These are phyloP conservation scores for Starmerella gropengiesseri DNA, from an alignment of 805 yeast species.

Conservation along the genomic window DNA sequence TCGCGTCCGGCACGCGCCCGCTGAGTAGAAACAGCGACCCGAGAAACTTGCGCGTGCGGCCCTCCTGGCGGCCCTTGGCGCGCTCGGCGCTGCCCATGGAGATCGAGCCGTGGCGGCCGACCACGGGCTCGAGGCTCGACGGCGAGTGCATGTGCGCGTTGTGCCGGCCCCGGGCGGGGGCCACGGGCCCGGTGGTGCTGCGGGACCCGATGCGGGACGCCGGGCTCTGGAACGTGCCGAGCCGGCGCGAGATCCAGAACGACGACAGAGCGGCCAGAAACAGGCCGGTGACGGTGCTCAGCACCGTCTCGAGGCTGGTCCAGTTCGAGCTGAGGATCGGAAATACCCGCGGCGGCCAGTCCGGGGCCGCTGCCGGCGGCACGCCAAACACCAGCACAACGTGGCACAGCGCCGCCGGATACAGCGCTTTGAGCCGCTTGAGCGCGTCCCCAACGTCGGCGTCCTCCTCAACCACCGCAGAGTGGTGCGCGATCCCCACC, in stretches of 20 bases:
- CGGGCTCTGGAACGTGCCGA: conserved; percentile 76
- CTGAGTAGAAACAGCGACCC: conserved; percentile 72
- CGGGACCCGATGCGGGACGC: neutral
- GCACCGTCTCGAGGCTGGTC: conserved; percentile 44
- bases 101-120: conserved; percentile 28
- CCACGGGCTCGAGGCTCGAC: conserved; percentile 11
- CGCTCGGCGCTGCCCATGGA: conserved; percentile 30
- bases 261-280: conserved; percentile 54
- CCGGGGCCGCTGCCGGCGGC: conserved; percentile 12
- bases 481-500: conserved; percentile 36
- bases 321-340: conserved; percentile 26
- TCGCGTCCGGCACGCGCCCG: conserved; percentile 64
- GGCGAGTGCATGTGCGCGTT: conserved; percentile 5
- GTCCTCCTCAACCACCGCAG: conserved; percentile 18
- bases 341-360: conserved; percentile 21
- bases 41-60: conserved; percentile 63
- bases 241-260: conserved; percentile 58
- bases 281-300: conserved; percentile 61
- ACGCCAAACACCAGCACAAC: conserved; percentile 43
- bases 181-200: neutral
- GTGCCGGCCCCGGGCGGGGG: neutral
- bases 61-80: conserved; percentile 42
- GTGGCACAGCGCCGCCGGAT: conserved; percentile 47
- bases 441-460: conserved; percentile 26
- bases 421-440: conserved; percentile 35